These are phyloP conservation scores for Colletotrichum neosansevieriae DNA, from an alignment of 2,329 filamentous ascomycete species.

Conservation along the genomic window DNA sequence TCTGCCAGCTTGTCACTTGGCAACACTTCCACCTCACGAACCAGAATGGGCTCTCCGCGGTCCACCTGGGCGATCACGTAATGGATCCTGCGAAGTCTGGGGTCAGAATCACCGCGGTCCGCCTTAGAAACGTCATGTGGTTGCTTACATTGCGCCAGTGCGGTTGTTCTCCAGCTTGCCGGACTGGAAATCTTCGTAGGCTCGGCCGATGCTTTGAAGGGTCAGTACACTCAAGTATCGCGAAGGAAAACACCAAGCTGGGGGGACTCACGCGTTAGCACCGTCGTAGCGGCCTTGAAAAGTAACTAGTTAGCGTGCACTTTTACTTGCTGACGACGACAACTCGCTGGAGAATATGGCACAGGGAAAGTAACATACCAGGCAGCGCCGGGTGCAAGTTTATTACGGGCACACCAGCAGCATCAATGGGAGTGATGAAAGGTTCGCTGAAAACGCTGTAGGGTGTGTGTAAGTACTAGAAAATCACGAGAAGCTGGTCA, in stretches of 20 bases:
- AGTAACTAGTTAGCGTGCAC: background rate
- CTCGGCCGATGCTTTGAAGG: slow-evolving; percentile 71
- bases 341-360: too few relatives aligned
- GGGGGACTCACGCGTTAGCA: slow-evolving; percentile 65
- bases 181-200: slow-evolving; percentile 77
- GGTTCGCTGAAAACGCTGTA: slow-evolving; percentile 2
- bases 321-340: too few relatives aligned
- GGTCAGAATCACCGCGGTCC: background rate
- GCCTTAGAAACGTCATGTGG: too few relatives aligned
- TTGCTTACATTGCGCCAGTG: slow-evolving; percentile 78
- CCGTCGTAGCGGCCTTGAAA: slow-evolving; percentile 78
- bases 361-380: slow-evolving; percentile 53
- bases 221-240: background rate
- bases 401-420: slow-evolving; percentile 75
- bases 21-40: slow-evolving; percentile 74
- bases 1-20: slow-evolving; percentile 65
- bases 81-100: slow-evolving; percentile 69
- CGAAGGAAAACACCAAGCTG: background rate
- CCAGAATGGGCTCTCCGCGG: slow-evolving; percentile 67
- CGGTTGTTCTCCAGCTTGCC: slow-evolving; percentile 73
- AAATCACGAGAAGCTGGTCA: too few relatives aligned
- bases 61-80: slow-evolving; percentile 86
- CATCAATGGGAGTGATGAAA: slow-evolving; percentile 77
- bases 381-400: slow-evolving; percentile 77
- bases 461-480: background rate